A percentile compares a stretch with the other conserved stretches of the same genome.
These are phyloP conservation scores for Plenodomus lindquistii DNA, from an alignment of 2,329 filamentous ascomycete species.

Conservation along the genomic window DNA sequence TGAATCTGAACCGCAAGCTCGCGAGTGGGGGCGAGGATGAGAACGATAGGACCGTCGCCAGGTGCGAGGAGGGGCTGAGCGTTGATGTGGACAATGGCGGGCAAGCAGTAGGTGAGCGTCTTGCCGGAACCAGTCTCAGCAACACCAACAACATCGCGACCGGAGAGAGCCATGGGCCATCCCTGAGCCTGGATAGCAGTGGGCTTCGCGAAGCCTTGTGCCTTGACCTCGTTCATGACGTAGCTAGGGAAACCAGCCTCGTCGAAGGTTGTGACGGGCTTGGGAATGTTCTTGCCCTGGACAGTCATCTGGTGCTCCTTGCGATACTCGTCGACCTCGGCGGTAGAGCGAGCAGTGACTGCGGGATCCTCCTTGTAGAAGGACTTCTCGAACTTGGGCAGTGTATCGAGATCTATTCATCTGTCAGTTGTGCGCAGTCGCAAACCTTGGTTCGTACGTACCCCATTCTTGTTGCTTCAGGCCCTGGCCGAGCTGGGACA, in stretches of 20 bases:
- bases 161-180: slow-evolving; percentile 98
- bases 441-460: slow-evolving; percentile 55
- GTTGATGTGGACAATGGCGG: slow-evolving; percentile 99
- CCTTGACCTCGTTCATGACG: slow-evolving; percentile 98
- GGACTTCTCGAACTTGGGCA: slow-evolving; percentile 98
- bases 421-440: slow-evolving; percentile 24
- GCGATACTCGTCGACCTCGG: slow-evolving; percentile 88
- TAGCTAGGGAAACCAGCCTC: slow-evolving; percentile 97
- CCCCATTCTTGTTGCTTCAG: slow-evolving; percentile 89
- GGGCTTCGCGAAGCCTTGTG: slow-evolving; percentile 89
- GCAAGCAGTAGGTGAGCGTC: slow-evolving; percentile 97
- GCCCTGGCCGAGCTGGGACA: slow-evolving; percentile 86
- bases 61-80: slow-evolving; percentile 94
- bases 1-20: slow-evolving; percentile 99
- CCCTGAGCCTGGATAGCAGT: slow-evolving; percentile 98
- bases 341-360: slow-evolving; percentile 72
- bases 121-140: slow-evolving; percentile 99
- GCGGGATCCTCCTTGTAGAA: slow-evolving; percentile 96
- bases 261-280: slow-evolving; percentile 95
- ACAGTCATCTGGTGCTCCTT: slow-evolving; percentile 83
- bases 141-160: slow-evolving; percentile 98
- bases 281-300: slow-evolving; percentile 78
- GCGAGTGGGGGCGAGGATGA: slow-evolving; percentile 94
- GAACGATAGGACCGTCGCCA: slow-evolving; percentile 93
- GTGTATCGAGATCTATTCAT: slow-evolving; percentile 67